A percentile compares a stretch with the other conserved stretches of the same genome.
phyloP scores from a whole-genome alignment of 805 yeast genomes.

The Komagataella phaffii region DNA sequence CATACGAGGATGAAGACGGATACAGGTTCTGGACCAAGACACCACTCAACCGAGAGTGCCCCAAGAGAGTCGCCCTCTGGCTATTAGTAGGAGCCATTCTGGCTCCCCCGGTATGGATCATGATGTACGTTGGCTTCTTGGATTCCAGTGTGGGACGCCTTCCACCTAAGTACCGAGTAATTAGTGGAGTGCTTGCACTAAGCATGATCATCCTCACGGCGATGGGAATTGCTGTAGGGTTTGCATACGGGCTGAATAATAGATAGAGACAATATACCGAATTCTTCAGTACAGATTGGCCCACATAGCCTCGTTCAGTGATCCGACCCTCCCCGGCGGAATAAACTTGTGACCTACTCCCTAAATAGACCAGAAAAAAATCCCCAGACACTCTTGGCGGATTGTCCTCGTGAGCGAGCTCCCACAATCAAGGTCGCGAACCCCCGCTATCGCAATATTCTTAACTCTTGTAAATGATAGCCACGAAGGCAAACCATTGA shows the following conservation, averaged over 20 bases:
- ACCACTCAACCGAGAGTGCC: slow-evolving; percentile 3
- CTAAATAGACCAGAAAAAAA: background rate
- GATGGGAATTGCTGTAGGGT: slow-evolving; percentile 13
- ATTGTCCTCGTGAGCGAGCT: background rate
- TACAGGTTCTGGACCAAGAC: background rate
- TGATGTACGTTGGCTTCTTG: slow-evolving; percentile 13
- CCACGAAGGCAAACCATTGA: background rate
- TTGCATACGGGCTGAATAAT: slow-evolving; percentile 11
- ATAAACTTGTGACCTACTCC: background rate
- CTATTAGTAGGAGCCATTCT: slow-evolving; percentile 10
- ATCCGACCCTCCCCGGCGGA: background rate
- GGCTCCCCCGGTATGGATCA: slow-evolving; percentile 16
- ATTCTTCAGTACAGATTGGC: background rate
- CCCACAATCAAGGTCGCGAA: background rate
- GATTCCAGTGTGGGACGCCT: slow-evolving; percentile 13
- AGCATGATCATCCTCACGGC: slow-evolving; percentile 7
- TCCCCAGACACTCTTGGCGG: background rate
- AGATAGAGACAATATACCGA: background rate
- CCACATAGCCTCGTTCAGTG: background rate
- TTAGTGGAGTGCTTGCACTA: slow-evolving; percentile 9
- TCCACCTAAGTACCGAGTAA: slow-evolving; percentile 9
- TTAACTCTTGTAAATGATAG: background rate
- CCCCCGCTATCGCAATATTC: background rate
- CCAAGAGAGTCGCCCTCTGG: slow-evolving; percentile 7
- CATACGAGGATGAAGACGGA: background rate